These are phyloP conservation scores for Claviceps fusiformis DNA, from an alignment of 2,329 filamentous ascomycete species.

Conservation along the genomic window DNA sequence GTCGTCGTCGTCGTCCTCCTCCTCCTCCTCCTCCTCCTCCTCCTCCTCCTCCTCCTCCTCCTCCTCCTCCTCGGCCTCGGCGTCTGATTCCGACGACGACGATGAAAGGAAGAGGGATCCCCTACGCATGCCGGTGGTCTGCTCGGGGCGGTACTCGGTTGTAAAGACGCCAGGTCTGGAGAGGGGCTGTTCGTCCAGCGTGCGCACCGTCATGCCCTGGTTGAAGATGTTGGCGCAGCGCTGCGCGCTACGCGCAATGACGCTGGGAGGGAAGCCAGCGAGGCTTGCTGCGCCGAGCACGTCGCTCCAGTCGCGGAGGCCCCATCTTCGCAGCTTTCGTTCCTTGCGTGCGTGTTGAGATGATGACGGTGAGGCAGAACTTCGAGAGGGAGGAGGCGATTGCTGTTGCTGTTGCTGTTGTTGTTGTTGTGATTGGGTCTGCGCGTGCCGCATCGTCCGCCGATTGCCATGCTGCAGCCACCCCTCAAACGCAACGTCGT, in stretches of 20 bases:
- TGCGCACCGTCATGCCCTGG: constrained; percentile 53
- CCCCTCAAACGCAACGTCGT: constrained; percentile 20
- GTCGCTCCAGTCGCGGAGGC: constrained; percentile 69
- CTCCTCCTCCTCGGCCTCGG: constrained; percentile 4
- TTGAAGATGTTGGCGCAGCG: constrained; percentile 66
- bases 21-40: too few species aligned
- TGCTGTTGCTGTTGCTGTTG: not conserved
- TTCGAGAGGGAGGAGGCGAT: not conserved
- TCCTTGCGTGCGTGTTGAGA: constrained; percentile 7
- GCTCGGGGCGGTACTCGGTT: constrained; percentile 17
- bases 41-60: too few species aligned
- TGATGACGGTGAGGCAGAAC: not conserved
- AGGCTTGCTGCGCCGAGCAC: constrained; percentile 67
- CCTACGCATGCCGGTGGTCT: constrained; percentile 7
- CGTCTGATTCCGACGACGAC: constrained; percentile 6
- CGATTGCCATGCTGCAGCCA: constrained; percentile 19
- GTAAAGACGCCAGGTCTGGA: constrained; percentile 14
- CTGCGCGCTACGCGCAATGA: constrained; percentile 54
- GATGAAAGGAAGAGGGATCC: constrained; percentile 2
- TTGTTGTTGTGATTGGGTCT: not conserved
- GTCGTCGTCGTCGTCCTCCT: too few species aligned
- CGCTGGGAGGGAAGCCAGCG: constrained; percentile 51
- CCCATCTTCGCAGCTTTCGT: constrained; percentile 22
- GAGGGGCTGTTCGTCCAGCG: constrained; percentile 27
- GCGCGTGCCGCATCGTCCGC: not conserved